Base-by-base conservation (phyloP, 768 basidiomycete genomes). In the Mycena belliarum region DNA sequence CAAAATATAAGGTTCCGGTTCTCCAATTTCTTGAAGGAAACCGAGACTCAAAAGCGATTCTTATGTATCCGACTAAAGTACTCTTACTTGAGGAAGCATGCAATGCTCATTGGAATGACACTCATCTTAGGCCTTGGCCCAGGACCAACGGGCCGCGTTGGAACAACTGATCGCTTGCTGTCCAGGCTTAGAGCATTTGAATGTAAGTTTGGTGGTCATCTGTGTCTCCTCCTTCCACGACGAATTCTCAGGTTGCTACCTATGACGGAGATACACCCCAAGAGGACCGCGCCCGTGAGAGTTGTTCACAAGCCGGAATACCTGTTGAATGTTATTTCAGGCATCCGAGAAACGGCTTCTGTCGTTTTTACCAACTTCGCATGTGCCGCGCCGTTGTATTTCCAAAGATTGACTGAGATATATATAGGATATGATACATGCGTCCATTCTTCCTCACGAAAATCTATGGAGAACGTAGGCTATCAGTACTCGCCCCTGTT, bases 281-380 rank as follows among this genome's bases (percentile, higher is more conserved):
- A 68, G 88, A 91, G 32, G 68, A 71, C 25, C 80, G 93, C 49
- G 71, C 78, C 61, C 79, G 91, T 89, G 15, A 42, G 43, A 23
- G 15, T n/a, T 20, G 38, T 2, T 20, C 4, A 40, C 28, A 41
- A 24, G 14, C 33, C 33, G 5, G 55, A 72, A 63, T 49, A 12
- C 52, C 32, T 43, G 6, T 32, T 42, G 6, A 44, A 32, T 26
- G 24, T 47, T 33, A 40, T 24, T 44, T 47, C 35, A 89, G 88
- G 70, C 18, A 87, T 95, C 54, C 82, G 94, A 43, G 84, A 87
- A 49, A 82, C 74, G 2, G 86, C 87, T 0, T 91, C 89, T 0
- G 82, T 93, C 23, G 88, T 96, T 49, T 89, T 95, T 66, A 94
- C 93, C 6, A 96, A 96, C 67, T 93, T 94, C 64, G 91, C 89